phyloP scores from a whole-genome alignment of 2,329 filamentous ascomycete species.

The Coniella lustricola region DNA sequence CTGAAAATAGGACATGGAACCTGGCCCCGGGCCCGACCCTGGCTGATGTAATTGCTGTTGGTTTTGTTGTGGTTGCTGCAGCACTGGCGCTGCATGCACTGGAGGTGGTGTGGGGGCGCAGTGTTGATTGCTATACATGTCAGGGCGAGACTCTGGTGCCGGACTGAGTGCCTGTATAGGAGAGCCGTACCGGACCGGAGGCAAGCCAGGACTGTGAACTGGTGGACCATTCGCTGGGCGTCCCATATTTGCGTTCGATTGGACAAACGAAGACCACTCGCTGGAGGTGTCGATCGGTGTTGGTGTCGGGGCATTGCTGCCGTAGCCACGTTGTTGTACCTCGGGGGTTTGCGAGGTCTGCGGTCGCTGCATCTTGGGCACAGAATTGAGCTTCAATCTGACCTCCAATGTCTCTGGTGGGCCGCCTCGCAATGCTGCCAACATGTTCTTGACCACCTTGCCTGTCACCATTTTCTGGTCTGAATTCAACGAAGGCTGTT shows the following conservation, averaged over 20 bases:
- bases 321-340: slow-evolving; percentile 10
- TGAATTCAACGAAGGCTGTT: slow-evolving; percentile 43
- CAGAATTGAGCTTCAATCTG: slow-evolving; percentile 75
- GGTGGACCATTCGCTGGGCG: slow-evolving; percentile 30
- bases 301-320: slow-evolving; percentile 22
- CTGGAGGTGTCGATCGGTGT: slow-evolving; percentile 52
- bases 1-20: slow-evolving; percentile 10
- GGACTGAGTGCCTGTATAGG: slow-evolving; percentile 10
- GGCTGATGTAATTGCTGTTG: no score
- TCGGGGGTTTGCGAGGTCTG: slow-evolving; percentile 19
- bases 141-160: slow-evolving; percentile 11
- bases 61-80: slow-evolving; percentile 8
- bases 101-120: slow-evolving; percentile 16
- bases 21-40: background rate
- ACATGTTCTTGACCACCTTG: slow-evolving; percentile 77
- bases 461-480: slow-evolving; percentile 74
- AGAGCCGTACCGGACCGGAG: slow-evolving; percentile 18
- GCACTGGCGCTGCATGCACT: background rate
- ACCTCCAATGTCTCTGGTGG: slow-evolving; percentile 88
- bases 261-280: slow-evolving; percentile 73
- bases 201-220: slow-evolving; percentile 29
- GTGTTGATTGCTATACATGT: slow-evolving; percentile 1
- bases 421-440: slow-evolving; percentile 77
- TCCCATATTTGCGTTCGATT: slow-evolving; percentile 54
- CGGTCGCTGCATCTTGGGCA: slow-evolving; percentile 48